Base-by-base conservation (phyloP, 208 protist species). In the Acanthamoeba divionensis region DNA sequence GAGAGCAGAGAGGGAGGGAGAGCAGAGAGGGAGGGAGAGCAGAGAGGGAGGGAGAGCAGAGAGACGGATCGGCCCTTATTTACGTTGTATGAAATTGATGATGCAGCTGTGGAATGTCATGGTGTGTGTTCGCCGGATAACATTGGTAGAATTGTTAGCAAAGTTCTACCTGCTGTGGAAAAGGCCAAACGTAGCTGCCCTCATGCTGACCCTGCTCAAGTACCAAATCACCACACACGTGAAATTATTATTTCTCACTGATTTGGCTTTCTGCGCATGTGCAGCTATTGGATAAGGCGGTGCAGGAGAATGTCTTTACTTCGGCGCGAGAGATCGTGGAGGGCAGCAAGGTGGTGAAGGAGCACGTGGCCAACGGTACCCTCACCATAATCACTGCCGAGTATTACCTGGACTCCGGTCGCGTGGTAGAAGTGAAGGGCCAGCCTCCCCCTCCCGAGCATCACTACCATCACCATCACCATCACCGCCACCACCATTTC, bases 331-430 rank as follows among this genome's bases (percentile, higher is more conserved):
- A 83, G 47, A 83, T 83, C 29, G 50, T 83, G 47, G 54, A 83
- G 50, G 50, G 54, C 47, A 65, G 50, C 54, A 3, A 4, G 54
- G 38, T 83, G 26, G 47, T 55, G 1, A 12, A 83, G 73, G 54
- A 63, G 41, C 44, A 18, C 73, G n/a, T 83, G 47, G 41, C 24
- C 54, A 6, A 83, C 2, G 73, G 73, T 33, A 26, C n/a, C 26
- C 73, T 83, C 54, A 55, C 54, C 24, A 0, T 83, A 36, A 83
- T 65, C 36, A 63, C 54, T 5, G 73, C 73, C 47, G 73, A 83
- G 54, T 83, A 83, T 48, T 83, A 83, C 54, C 73, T 83, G 24
- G 73, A 83, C 54, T 83, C 73, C 18, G 73, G 73, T 3, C 47
- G 38, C 26, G 73, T 83, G 0, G 63, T 71, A 13, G 63, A 71